phyloP scores from a whole-genome alignment of 2,329 filamentous ascomycete genomes.

The Thelonectria olida region DNA sequence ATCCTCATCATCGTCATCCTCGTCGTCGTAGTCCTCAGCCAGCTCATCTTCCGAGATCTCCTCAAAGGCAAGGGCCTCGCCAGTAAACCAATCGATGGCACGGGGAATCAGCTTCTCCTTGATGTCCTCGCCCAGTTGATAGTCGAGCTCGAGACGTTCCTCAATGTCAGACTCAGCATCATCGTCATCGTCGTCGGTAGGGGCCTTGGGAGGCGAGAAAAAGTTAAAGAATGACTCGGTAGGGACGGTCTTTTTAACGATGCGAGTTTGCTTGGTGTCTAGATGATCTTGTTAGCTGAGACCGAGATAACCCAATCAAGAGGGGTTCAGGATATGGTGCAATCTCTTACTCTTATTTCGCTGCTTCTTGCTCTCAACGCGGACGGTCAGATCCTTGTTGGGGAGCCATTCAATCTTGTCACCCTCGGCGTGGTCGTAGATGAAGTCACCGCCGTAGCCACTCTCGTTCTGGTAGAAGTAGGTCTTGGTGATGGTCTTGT shows the following conservation, averaged over 20 bases:
- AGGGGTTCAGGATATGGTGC: not conserved
- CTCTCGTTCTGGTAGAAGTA: conserved; percentile 99
- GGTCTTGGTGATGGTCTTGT: conserved; percentile 97
- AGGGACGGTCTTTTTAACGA: conserved; percentile 98
- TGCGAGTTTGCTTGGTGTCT: conserved; percentile 99
- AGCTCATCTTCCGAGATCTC: conserved; percentile 86
- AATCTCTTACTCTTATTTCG: conserved; percentile 89
- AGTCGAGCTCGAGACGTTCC: conserved; percentile 97
- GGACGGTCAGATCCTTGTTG: conserved; percentile 91
- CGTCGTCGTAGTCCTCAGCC: conserved; percentile 86
- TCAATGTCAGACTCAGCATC: conserved; percentile 91
- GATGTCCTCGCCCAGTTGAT: conserved; percentile 98
- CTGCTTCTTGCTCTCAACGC: conserved; percentile 99
- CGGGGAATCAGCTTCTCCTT: conserved; percentile 99
- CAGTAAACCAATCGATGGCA: conserved; percentile 99
- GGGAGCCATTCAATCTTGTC: conserved; percentile 98
- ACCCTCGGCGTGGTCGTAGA: conserved; percentile 98
- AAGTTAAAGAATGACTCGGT: conserved; percentile 99
- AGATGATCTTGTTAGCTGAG: conserved; percentile 27
- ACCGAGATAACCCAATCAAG: not conserved
- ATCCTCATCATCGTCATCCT: conserved; percentile 92
- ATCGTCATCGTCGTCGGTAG: conserved; percentile 74
- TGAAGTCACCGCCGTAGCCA: conserved; percentile 98
- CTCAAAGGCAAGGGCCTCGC: conserved; percentile 96
- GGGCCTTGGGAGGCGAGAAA: conserved; percentile 94